Evolutionary conservation across 2,329 filamentous ascomycete genomes (phyloP).

Genomic region (Ambrosiella beaveri): DNA sequence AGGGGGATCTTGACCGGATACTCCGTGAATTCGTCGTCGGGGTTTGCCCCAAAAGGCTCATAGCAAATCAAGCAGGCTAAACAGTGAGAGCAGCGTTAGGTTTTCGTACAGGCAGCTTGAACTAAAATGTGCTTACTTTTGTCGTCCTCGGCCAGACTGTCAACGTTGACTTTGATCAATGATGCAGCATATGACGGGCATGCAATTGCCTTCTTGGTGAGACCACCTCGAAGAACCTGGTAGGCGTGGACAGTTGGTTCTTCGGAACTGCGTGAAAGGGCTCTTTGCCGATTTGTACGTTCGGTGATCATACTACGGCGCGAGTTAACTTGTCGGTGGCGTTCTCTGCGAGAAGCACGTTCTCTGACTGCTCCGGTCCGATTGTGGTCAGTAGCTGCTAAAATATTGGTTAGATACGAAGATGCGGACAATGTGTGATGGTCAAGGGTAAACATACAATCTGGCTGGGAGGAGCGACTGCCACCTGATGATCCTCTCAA

Average conservation of each 20-base stretch:
- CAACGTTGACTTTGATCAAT: conserved; percentile 22
- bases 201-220: background rate
- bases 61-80: conserved; percentile 47
- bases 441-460: no score
- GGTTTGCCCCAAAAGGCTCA: conserved; percentile 30
- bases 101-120: background rate
- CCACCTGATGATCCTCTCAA: background rate
- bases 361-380: no score
- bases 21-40: conserved; percentile 20
- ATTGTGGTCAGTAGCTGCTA: no score
- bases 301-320: no score
- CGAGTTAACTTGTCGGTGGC: no score
- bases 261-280: background rate
- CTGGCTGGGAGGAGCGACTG: no score
- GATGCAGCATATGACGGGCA: background rate
- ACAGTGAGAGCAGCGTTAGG: background rate
- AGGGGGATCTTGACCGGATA: conserved; percentile 39
- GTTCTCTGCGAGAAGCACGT: no score
- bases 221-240: conserved; percentile 26
- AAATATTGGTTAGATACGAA: no score
- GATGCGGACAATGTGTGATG: no score
- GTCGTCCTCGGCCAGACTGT: conserved; percentile 24
- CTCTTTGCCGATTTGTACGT: background rate
- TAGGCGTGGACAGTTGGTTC: background rate
- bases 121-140: conserved; percentile 10